phyloP scores from a whole-genome alignment of 2,329 filamentous ascomycete species.

The Pseudovirgaria hyperparasitica region DNA sequence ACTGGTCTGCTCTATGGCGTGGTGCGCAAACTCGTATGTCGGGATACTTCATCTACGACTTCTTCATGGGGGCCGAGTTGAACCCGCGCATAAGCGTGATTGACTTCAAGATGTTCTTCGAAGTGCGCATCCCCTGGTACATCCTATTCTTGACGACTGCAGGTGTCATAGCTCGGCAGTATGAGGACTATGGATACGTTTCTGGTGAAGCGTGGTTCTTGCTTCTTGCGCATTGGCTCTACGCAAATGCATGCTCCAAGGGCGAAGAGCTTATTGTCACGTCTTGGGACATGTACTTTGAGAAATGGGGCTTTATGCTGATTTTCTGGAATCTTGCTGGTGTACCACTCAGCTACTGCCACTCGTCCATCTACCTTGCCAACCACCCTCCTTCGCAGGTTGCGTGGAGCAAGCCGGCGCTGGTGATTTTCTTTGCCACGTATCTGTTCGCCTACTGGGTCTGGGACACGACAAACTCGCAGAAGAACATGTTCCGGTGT shows the following conservation, averaged over 20 bases:
- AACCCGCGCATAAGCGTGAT: conserved; percentile 74
- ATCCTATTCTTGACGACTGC: conserved; percentile 70
- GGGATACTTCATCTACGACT: conserved; percentile 67
- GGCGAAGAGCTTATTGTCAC: conserved; percentile 83
- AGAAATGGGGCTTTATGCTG: conserved; percentile 96
- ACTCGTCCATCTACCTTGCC: conserved; percentile 82
- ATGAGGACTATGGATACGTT: conserved; percentile 74
- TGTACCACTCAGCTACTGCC: conserved; percentile 83
- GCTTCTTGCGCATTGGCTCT: conserved; percentile 80
- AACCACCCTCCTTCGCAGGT: conserved; percentile 71
- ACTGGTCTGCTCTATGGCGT: conserved; percentile 68
- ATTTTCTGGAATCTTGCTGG: conserved; percentile 96
- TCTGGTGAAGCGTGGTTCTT: conserved; percentile 75
- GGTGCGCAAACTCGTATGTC: conserved; percentile 90
- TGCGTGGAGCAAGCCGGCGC: conserved; percentile 57
- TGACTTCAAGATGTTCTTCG: conserved; percentile 93
- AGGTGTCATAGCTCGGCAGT: conserved; percentile 68
- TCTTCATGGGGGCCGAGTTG: conserved; percentile 82
- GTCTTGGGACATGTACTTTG: conserved; percentile 93
- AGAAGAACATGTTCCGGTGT: conserved; percentile 86
- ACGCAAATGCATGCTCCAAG: conserved; percentile 85
- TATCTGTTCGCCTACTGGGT: conserved; percentile 82
- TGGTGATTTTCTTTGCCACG: conserved; percentile 51
- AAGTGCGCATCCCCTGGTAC: conserved; percentile 86
- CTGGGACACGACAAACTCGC: conserved; percentile 84